Conservation (phyloP, 805 yeast genomes). For the Ogataea nakhonphanomensis region DNA sequence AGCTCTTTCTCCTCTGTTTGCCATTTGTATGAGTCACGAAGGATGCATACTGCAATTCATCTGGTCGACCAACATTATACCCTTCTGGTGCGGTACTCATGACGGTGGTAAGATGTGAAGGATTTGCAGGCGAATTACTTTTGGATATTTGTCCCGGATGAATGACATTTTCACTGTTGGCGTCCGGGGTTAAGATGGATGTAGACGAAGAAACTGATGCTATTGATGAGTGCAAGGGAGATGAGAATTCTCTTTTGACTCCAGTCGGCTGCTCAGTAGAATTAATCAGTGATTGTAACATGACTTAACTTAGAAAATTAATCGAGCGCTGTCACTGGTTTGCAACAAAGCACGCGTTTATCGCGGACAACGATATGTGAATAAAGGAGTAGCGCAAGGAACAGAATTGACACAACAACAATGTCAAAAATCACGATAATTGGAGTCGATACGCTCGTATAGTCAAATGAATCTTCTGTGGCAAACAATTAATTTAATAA, state of each 20-base stretch:
- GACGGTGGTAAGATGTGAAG: conserved; percentile 11
- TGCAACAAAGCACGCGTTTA: conserved; percentile 16
- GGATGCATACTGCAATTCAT: conserved; percentile 3
- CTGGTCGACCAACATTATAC: conserved; percentile 4
- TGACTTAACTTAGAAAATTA: conserved; percentile 1
- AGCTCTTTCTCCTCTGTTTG: conserved; percentile 17
- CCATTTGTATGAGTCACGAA: conserved; percentile 5
- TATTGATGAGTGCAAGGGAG: conserved; percentile 9
- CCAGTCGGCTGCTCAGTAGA: conserved; percentile 11
- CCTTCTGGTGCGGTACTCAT: conserved; percentile 3
- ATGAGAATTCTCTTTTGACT: conserved; percentile 18
- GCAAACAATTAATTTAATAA: conserved; percentile 1
- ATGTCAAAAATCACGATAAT: too few relatives aligned
- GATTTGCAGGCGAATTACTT: not conserved
- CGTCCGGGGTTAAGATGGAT: conserved; percentile 1
- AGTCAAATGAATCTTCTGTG: not conserved
- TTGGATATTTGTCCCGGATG: not conserved
- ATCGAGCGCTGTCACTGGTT: conserved; percentile 8
- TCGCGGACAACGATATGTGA: not conserved
- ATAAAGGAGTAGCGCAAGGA: too few relatives aligned
- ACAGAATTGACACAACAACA: too few relatives aligned
- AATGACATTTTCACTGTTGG: not conserved
- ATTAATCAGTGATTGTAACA: conserved; percentile 20
- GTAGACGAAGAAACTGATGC: conserved; percentile 11
- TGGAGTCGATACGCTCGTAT: too few relatives aligned